A percentile compares a stretch with the other conserved stretches of the same genome.
Conservation (phyloP, 2,329 filamentous ascomycete species). For the Ascochyta viciae-villosae region DNA sequence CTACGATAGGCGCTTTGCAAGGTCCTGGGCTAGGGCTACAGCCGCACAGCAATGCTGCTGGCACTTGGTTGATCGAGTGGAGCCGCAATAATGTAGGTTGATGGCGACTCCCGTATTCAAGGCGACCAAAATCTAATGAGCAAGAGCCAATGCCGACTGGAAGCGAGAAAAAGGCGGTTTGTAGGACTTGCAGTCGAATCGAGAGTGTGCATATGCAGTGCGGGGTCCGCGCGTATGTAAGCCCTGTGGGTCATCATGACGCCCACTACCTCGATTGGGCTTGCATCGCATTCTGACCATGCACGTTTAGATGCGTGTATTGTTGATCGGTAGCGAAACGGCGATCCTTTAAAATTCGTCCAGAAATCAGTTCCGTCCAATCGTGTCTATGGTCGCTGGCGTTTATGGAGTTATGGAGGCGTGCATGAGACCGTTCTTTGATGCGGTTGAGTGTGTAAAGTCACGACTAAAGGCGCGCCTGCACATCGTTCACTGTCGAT, state of each 20-base stretch:
- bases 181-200: neutral
- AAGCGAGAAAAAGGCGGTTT: neutral
- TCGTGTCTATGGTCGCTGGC: neutral
- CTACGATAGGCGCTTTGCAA: neutral
- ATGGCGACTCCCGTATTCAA: neutral
- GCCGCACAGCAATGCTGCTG: neutral
- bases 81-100: neutral
- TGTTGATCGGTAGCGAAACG: constrained; percentile 15
- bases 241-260: constrained; percentile 3
- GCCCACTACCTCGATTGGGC: neutral
- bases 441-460: neutral
- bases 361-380: constrained; percentile 3
- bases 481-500: neutral
- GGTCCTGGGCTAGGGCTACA: neutral
- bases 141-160: neutral
- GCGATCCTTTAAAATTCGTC: neutral
- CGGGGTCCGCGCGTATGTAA: constrained; percentile 8
- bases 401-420: neutral
- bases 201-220: neutral
- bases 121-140: neutral
- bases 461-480: neutral
- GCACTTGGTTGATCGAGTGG: neutral
- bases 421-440: constrained; percentile 2
- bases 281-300: constrained; percentile 7
- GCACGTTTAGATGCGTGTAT: neutral